These are phyloP conservation scores for Triadica sebifera DNA, from an alignment of 345 rosid species.

Conservation along the genomic window DNA sequence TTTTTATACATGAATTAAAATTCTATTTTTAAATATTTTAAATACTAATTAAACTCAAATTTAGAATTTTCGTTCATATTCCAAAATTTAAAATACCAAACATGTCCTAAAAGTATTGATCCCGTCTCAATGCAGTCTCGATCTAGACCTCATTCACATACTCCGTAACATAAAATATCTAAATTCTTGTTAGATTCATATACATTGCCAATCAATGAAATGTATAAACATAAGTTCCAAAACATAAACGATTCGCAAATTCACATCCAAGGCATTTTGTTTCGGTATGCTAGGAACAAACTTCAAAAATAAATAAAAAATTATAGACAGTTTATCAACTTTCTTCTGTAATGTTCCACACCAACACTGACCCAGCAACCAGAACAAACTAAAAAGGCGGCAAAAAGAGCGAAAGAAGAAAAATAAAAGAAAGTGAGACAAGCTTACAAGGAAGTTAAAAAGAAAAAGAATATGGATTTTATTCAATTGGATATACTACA, in stretches of 20 bases:
- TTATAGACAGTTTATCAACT: not conserved
- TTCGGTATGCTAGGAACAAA: not conserved
- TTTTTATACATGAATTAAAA: too few relatives aligned
- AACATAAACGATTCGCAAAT: not conserved
- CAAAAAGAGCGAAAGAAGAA: not conserved
- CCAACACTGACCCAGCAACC: not conserved
- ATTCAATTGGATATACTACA: conserved; percentile 11
- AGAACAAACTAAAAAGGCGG: not conserved
- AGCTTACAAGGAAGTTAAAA: conserved; percentile 6
- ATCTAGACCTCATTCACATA: too few relatives aligned
- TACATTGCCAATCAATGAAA: not conserved
- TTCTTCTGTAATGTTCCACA: not conserved
- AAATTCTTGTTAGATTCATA: too few relatives aligned
- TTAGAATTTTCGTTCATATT: too few relatives aligned
- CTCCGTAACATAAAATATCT: too few relatives aligned
- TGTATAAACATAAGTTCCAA: not conserved
- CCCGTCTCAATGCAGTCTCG: too few relatives aligned
- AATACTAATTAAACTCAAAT: too few relatives aligned
- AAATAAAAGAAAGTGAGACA: not conserved
- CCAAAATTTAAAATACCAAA: too few relatives aligned
- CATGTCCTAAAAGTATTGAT: too few relatives aligned
- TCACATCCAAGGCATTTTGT: not conserved
- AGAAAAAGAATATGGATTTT: conserved; percentile 19
- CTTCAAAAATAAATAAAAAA: not conserved
- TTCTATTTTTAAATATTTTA: too few relatives aligned